Conservation (phyloP, 768 basidiomycete species). For the Macrolepiota dolichaula region DNA sequence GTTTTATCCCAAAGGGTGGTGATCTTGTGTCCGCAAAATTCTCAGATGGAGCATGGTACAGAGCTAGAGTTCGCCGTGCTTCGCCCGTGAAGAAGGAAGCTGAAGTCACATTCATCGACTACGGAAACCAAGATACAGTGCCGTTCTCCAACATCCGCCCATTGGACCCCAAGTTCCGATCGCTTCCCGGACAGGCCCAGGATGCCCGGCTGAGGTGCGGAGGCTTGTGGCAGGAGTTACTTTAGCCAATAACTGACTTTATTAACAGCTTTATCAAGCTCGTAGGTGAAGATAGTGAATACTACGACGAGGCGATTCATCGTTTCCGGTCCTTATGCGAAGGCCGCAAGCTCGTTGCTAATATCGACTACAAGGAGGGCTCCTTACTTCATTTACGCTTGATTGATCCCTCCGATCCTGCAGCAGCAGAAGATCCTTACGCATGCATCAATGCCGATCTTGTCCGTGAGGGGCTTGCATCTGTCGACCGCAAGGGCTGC, state of each 20-base stretch:
- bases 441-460: conserved; percentile 89
- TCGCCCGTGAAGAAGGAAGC: conserved; percentile 91
- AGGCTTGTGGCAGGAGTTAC: not conserved
- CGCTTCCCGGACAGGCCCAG: conserved; percentile 89
- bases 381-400: conserved; percentile 80
- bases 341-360: conserved; percentile 96
- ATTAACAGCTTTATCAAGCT: conserved; percentile 78
- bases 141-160: conserved; percentile 84
- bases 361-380: conserved; percentile 85
- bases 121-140: conserved; percentile 91
- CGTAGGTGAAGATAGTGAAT: conserved; percentile 78
- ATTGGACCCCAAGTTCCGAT: conserved; percentile 85
- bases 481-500: conserved; percentile 75
- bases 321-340: conserved; percentile 85
- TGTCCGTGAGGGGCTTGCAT: conserved; percentile 82
- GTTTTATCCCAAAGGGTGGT: conserved; percentile 77
- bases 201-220: conserved; percentile 85
- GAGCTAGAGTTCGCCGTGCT: conserved; percentile 84
- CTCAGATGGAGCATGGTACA: conserved; percentile 93
- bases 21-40: conserved; percentile 95
- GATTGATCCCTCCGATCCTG: conserved; percentile 82
- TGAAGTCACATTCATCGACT: conserved; percentile 92
- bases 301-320: conserved; percentile 79
- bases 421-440: conserved; percentile 60
- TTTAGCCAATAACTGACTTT: not conserved